Percentiles rank a stretch among this genome's conserved stretches.
These are phyloP conservation scores for Sclerotinia sclerotiorum DNA, from an alignment of 2,329 filamentous ascomycete species.

Conservation along the genomic window DNA sequence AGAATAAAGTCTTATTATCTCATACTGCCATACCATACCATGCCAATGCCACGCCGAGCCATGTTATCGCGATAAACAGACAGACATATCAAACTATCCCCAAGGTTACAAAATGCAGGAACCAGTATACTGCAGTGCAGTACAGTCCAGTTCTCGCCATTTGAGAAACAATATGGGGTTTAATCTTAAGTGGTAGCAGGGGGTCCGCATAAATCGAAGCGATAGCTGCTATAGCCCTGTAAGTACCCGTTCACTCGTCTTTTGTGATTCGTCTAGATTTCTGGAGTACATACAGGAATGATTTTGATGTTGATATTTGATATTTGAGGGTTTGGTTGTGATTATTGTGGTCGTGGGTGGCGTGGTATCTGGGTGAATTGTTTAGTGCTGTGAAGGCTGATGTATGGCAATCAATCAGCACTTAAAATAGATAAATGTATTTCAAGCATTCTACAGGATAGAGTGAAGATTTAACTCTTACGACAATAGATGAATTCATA, in stretches of 20 bases:
- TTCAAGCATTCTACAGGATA: background rate
- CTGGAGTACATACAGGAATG: background rate
- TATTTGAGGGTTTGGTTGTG: too few relatives aligned
- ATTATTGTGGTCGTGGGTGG: too few relatives aligned
- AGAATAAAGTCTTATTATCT: background rate
- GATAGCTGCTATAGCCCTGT: background rate
- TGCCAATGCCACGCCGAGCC: background rate
- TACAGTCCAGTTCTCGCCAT: background rate
- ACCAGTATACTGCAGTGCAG: background rate
- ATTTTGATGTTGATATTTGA: background rate
- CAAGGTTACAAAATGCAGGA: background rate
- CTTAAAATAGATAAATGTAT: background rate
- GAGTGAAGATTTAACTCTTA: background rate
- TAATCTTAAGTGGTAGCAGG: background rate
- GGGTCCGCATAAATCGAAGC: too few relatives aligned
- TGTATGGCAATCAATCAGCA: background rate
- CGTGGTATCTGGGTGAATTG: background rate
- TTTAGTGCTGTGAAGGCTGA: too few relatives aligned
- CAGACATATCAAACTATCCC: background rate
- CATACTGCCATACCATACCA: background rate
- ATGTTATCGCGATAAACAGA: conserved; percentile 7
- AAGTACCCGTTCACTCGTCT: background rate
- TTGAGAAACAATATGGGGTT: conserved; percentile 8
- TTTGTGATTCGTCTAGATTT: conserved; percentile 1
- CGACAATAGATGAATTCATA: background rate